Percentiles rank a stretch among this genome's conserved stretches.
These are phyloP conservation scores for Alternaria sp. DNA, from an alignment of 2,329 filamentous ascomycete species.

Conservation along the genomic window DNA sequence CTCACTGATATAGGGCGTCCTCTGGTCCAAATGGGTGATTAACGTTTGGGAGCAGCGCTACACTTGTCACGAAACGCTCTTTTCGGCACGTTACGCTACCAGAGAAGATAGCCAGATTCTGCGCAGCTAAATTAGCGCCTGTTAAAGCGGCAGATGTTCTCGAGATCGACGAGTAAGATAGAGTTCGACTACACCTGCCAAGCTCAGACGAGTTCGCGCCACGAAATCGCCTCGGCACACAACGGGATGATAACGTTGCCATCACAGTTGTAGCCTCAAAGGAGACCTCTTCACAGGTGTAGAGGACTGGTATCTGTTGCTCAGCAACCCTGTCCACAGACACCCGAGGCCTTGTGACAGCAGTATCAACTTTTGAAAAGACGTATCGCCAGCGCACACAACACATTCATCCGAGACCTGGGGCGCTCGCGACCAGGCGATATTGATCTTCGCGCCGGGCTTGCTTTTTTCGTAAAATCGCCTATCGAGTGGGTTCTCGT, in stretches of 20 bases:
- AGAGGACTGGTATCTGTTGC: background rate
- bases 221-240: background rate
- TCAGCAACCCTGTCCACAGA: background rate
- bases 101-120: background rate
- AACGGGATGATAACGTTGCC: background rate
- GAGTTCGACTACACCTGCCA: conserved; percentile 10
- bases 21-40: background rate
- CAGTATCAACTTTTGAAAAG: background rate
- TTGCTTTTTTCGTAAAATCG: conserved; percentile 12
- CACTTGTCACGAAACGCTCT: conserved; percentile 11
- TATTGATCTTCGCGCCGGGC: background rate
- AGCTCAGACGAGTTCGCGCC: conserved; percentile 2
- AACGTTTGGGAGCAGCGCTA: background rate
- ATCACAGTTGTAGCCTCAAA: background rate
- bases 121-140: background rate
- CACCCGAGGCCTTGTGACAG: background rate
- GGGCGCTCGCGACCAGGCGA: conserved; percentile 2
- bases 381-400: background rate
- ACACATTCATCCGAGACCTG: background rate
- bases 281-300: background rate
- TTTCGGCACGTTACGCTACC: conserved; percentile 11
- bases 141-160: conserved; percentile 8
- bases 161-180: background rate
- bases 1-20: background rate
- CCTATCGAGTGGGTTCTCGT: conserved; percentile 3